Evolutionary conservation across 2,329 filamentous ascomycete genomes (phyloP).

Genomic region (Beauveria sp.): DNA sequence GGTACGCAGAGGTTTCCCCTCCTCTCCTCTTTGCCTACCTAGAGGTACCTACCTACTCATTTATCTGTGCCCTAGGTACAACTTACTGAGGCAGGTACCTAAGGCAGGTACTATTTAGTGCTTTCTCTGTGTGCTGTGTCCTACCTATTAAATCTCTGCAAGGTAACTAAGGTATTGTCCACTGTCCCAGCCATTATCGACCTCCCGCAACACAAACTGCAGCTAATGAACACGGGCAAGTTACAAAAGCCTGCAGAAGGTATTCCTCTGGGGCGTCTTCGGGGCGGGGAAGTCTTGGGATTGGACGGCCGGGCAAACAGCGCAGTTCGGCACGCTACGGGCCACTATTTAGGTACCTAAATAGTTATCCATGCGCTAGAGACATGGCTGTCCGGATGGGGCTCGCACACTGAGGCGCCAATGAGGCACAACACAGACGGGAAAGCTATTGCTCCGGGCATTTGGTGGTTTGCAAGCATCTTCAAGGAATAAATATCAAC

Average conservation of each 20-base stretch:
- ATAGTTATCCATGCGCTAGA: too few species aligned
- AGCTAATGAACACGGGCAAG: background rate
- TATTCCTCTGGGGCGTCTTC: background rate
- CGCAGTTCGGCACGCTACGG: background rate
- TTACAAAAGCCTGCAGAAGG: background rate
- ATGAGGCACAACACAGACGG: background rate
- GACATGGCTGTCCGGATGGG: background rate
- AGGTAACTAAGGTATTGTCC: too few species aligned
- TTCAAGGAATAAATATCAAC: background rate
- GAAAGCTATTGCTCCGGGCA: background rate
- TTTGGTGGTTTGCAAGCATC: background rate
- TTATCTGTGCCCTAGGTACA: too few species aligned
- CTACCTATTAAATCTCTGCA: too few species aligned
- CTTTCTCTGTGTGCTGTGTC: too few species aligned
- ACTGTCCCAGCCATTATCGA: too few species aligned
- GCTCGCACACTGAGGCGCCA: background rate
- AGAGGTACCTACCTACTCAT: too few species aligned
- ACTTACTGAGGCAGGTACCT: too few species aligned
- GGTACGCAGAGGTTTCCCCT: background rate
- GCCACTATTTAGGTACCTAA: background rate
- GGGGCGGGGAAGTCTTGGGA: background rate
- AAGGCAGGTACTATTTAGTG: too few species aligned
- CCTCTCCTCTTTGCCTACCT: too few species aligned
- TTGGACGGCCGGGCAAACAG: background rate
- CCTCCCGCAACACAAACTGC: too few species aligned